Evolutionary conservation across 2,329 filamentous ascomycete genomes (phyloP).

Genomic region (Cladophialophora immunda): DNA sequence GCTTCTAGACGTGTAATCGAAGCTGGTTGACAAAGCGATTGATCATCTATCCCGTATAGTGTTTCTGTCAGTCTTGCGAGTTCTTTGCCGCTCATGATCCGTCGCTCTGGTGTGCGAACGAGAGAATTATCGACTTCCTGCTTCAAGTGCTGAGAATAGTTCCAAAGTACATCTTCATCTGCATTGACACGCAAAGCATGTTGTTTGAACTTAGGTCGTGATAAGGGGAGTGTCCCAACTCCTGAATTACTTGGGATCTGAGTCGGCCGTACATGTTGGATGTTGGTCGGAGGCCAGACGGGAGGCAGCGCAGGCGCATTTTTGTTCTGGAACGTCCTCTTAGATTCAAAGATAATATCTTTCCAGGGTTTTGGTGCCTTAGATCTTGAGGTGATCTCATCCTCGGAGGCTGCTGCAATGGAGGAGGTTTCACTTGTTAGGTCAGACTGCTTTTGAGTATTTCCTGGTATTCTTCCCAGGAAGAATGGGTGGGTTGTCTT

Average conservation of each 20-base stretch:
- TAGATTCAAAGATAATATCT: slow-evolving; percentile 36
- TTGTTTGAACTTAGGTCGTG: slow-evolving; percentile 29
- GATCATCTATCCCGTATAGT: slow-evolving; percentile 3
- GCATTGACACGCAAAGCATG: slow-evolving; percentile 11
- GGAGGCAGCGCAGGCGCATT: slow-evolving; percentile 7
- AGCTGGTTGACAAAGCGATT: neutral
- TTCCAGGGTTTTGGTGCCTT: slow-evolving; percentile 38
- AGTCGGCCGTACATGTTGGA: slow-evolving; percentile 31
- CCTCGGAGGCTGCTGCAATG: slow-evolving; percentile 19
- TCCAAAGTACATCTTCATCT: slow-evolving; percentile 32
- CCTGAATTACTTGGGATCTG: neutral
- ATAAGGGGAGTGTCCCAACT: neutral
- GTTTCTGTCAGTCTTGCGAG: slow-evolving; percentile 1
- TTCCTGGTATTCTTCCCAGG: slow-evolving; percentile 59
- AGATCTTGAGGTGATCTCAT: slow-evolving; percentile 26
- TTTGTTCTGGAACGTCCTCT: slow-evolving; percentile 24
- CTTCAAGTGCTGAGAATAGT: slow-evolving; percentile 21
- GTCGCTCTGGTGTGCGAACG: slow-evolving; percentile 26
- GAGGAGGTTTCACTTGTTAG: slow-evolving; percentile 27
- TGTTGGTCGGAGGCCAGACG: slow-evolving; percentile 36
- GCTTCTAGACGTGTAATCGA: slow-evolving; percentile 47
- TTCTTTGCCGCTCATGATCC: slow-evolving; percentile 31
- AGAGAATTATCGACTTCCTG: no score
- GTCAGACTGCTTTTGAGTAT: slow-evolving; percentile 17
- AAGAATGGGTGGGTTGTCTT: slow-evolving; percentile 76